Evolutionary conservation across 2,329 filamentous ascomycete species (phyloP).

Genomic region (Fusarium sp.): DNA sequence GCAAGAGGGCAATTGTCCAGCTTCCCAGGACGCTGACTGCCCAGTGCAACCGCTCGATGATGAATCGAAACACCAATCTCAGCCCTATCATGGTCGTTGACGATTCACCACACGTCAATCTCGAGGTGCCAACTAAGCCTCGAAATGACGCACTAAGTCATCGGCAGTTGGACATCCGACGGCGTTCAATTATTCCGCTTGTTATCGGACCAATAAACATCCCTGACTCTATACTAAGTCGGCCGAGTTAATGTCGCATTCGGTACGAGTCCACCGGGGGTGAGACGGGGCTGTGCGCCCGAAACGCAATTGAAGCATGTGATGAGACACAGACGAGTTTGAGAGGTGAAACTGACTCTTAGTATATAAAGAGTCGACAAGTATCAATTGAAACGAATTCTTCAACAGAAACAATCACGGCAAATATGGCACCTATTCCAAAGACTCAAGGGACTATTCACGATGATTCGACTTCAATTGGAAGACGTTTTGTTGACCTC

Average conservation of each 20-base stretch:
- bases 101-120: background rate
- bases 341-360: background rate
- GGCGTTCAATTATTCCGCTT: conserved; percentile 12
- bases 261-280: background rate
- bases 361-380: background rate
- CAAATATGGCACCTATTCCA: conserved; percentile 13
- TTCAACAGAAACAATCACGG: background rate
- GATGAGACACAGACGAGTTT: conserved; percentile 3
- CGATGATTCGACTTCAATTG: conserved; percentile 33
- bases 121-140: background rate
- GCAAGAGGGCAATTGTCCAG: too few relatives aligned
- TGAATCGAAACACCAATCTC: background rate
- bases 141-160: background rate
- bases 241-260: conserved; percentile 10
- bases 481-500: conserved; percentile 31
- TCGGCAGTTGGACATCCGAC: conserved; percentile 25
- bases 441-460: conserved; percentile 27
- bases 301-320: conserved; percentile 34
- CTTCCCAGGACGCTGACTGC: too few relatives aligned
- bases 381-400: background rate
- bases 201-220: background rate
- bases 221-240: background rate
- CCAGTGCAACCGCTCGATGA: too few relatives aligned
- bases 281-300: conserved; percentile 15
- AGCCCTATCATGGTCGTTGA: background rate